Evolutionary conservation across 345 rosid species (phyloP).

Genomic region (Citrus cavaleriei): DNA sequence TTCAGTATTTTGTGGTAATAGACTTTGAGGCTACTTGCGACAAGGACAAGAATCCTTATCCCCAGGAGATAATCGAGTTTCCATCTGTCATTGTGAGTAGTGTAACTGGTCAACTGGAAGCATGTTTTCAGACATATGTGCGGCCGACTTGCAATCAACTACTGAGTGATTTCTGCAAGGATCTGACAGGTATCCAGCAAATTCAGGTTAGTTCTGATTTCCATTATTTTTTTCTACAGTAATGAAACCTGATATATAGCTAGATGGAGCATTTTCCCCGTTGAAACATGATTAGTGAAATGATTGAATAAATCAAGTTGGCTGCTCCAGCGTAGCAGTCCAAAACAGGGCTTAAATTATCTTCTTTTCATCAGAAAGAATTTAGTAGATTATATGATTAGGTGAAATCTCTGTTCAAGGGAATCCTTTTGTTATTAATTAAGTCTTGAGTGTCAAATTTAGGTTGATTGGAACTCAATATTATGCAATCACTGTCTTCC

Average conservation of each 20-base stretch:
- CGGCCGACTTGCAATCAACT: slow-evolving; percentile 47
- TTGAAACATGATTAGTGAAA: neutral
- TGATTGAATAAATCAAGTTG: neutral
- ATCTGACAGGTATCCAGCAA: slow-evolving; percentile 57
- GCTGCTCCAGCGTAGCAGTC: too few species aligned
- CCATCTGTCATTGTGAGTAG: slow-evolving; percentile 54
- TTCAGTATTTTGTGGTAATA: slow-evolving; percentile 46
- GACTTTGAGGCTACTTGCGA: slow-evolving; percentile 64
- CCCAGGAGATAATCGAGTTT: slow-evolving; percentile 58
- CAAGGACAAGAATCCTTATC: slow-evolving; percentile 45
- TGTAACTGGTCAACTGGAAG: slow-evolving; percentile 47
- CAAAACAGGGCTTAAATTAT: neutral
- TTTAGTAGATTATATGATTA: neutral
- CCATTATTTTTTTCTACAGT: neutral
- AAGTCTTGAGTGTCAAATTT: neutral
- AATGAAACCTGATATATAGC: neutral
- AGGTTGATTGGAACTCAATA: neutral
- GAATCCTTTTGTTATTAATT: neutral
- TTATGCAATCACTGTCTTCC: neutral
- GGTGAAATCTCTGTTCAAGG: neutral
- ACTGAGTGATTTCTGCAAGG: slow-evolving; percentile 56
- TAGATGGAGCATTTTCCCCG: neutral
- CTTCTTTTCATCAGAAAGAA: neutral
- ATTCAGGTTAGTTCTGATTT: slow-evolving; percentile 31
- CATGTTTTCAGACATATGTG: slow-evolving; percentile 49